Percentiles rank a stretch among this genome's conserved stretches.
Evolutionary conservation across 2,329 filamentous ascomycete genomes (phyloP).

Genomic region (Colletotrichum chlorophyti): DNA sequence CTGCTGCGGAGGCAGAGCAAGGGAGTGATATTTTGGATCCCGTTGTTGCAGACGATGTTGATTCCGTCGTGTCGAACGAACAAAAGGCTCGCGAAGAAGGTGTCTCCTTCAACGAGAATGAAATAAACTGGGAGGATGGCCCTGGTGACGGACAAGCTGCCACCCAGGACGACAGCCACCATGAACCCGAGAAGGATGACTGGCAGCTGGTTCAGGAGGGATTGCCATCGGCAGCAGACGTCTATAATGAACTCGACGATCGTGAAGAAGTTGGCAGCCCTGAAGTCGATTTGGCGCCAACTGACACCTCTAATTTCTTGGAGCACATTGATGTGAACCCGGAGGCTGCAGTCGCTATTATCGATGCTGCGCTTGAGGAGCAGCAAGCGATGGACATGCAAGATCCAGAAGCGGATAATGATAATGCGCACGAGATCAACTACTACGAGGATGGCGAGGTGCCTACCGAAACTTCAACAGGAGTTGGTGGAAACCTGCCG

Average conservation of each 20-base stretch:
- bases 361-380: conserved; percentile 15
- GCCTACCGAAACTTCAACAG: conserved; percentile 26
- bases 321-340: conserved; percentile 12
- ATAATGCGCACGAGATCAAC: conserved; percentile 38
- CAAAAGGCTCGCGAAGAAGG: not conserved
- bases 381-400: conserved; percentile 5
- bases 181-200: not conserved
- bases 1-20: not conserved
- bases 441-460: conserved; percentile 46
- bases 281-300: conserved; percentile 28
- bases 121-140: conserved; percentile 31
- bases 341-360: not conserved
- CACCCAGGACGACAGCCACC: not conserved
- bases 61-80: not conserved
- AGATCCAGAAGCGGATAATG: conserved; percentile 20
- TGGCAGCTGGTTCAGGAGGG: conserved; percentile 15
- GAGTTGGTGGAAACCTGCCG: not conserved
- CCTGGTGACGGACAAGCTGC: not conserved
- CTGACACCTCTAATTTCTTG: conserved; percentile 29
- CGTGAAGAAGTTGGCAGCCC: conserved; percentile 1
- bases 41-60: not conserved
- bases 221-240: conserved; percentile 11
- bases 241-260: conserved; percentile 27
- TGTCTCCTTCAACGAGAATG: conserved; percentile 16
- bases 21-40: not conserved